These are phyloP conservation scores for Venturia asperata DNA, from an alignment of 2,329 filamentous ascomycete species.

Conservation along the genomic window DNA sequence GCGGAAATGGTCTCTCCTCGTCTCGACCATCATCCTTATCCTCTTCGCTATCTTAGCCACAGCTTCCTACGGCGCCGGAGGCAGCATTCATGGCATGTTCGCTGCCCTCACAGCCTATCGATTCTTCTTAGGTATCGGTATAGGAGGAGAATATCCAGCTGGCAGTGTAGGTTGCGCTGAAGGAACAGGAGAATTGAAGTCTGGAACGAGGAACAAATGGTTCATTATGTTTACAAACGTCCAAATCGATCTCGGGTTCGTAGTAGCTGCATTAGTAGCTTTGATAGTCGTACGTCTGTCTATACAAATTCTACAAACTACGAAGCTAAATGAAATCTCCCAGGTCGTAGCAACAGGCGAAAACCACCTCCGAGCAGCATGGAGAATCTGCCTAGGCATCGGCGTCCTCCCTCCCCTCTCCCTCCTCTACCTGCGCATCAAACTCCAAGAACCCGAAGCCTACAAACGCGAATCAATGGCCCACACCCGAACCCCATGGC, in stretches of 20 bases:
- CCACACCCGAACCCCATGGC: slow-evolving; percentile 43
- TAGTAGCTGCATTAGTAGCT: slow-evolving; percentile 71
- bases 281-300: slow-evolving; percentile 48
- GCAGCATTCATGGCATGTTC: slow-evolving; percentile 63
- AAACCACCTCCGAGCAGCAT: slow-evolving; percentile 63
- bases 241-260: slow-evolving; percentile 80
- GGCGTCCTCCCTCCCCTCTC: slow-evolving; percentile 70
- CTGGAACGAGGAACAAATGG: slow-evolving; percentile 78
- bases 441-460: slow-evolving; percentile 71
- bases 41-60: slow-evolving; percentile 75
- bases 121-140: slow-evolving; percentile 68
- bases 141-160: slow-evolving; percentile 74
- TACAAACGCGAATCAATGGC: slow-evolving; percentile 66
- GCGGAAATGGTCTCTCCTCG: slow-evolving; percentile 70
- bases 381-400: slow-evolving; percentile 73
- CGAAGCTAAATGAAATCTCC: slow-evolving; percentile 11
- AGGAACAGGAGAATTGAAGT: slow-evolving; percentile 72
- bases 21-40: slow-evolving; percentile 76
- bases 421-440: slow-evolving; percentile 63
- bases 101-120: slow-evolving; percentile 74
- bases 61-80: slow-evolving; percentile 67
- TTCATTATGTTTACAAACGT: slow-evolving; percentile 76
- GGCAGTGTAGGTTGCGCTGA: slow-evolving; percentile 81
- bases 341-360: slow-evolving; percentile 48
- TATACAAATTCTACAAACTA: slow-evolving; percentile 1